Percentiles rank a stretch among this genome's conserved stretches.
These are phyloP conservation scores for Tylopilus subfusipes DNA, from an alignment of 768 basidiomycete genomes.

Conservation along the genomic window DNA sequence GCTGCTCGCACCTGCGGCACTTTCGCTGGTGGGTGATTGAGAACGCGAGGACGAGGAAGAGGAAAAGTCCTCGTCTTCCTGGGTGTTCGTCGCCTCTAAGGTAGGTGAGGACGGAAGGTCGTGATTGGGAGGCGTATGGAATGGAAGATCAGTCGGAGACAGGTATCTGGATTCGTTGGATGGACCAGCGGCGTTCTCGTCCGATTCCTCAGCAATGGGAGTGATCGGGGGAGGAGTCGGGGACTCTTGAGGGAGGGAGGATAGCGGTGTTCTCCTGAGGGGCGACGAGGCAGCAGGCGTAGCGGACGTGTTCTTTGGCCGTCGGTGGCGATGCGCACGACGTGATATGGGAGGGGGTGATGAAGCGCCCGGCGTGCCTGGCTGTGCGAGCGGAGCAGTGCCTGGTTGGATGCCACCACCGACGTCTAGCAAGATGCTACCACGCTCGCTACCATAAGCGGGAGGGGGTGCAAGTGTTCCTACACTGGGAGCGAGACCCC, in stretches of 20 bases:
- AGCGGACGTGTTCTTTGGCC: conserved; percentile 41
- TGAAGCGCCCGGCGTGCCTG: conserved; percentile 43
- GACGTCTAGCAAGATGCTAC: conserved; percentile 91
- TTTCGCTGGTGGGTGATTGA: conserved; percentile 50
- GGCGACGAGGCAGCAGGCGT: conserved; percentile 60
- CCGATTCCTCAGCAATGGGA: conserved; percentile 66
- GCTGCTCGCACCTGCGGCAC: conserved; percentile 76
- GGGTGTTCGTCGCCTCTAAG: conserved; percentile 21
- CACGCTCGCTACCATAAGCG: conserved; percentile 95
- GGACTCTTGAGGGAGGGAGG: conserved; percentile 44
- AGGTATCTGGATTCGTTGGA: conserved; percentile 51
- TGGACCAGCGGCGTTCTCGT: conserved; percentile 47
- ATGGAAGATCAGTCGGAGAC: conserved; percentile 62
- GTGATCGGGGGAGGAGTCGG: conserved; percentile 66
- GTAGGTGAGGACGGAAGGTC: conserved; percentile 44
- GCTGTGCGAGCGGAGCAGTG: conserved; percentile 30
- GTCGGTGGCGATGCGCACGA: conserved; percentile 59
- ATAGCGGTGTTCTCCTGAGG: conserved; percentile 50
- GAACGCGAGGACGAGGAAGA: conserved; percentile 46
- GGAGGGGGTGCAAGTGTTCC: conserved; percentile 97
- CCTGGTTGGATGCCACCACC: conserved; percentile 44
- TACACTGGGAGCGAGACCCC: conserved; percentile 96
- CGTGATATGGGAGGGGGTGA: conserved; percentile 43
- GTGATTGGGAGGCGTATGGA: conserved; percentile 49
- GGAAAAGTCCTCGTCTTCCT: conserved; percentile 27